Base-by-base conservation (phyloP, 306 rosid species). In the Cicer cuneatum region DNA sequence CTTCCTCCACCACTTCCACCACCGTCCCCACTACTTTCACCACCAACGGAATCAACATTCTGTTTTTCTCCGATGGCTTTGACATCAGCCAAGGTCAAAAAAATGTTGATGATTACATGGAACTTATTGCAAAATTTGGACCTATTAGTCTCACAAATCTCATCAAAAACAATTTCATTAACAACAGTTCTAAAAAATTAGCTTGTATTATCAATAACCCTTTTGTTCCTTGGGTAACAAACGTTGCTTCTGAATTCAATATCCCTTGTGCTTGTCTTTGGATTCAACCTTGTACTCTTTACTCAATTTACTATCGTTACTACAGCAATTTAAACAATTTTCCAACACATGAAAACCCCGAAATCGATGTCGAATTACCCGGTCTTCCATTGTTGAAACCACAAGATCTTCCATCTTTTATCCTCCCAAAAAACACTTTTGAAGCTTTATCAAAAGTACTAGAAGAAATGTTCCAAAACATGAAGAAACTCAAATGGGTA, bases 231-330 rank as follows among this genome's bases (percentile, higher is more conserved):
- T 86, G 90, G 90, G 90, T 79, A 1, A 67, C 87, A 7, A 83
- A 86, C 10, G 71, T 84, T 0, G 87, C 87, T 1, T 75, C 46
- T 1, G 78, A 76, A 60, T 39, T 5, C 53, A 47, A 61, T 5
- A 81, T 86, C 73, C 90, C 90, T 1, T 83, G 86, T 13, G 84
- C 86, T 6, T 83, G 87, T 56, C 86, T 84, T 8, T 86, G 90
- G 90, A 86, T 86, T 16, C 90, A 86, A 52, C 90, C 90, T 6
- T 83, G 84, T 14, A 80, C 86, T 24, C 87, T 86, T 54, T 83
- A 40, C 29, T 72, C 86, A 52, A 81, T 83, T 1, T 86, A 86
- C 73, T 78, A 75, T 67, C 83, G 69, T 39, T 86, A 83, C 85
- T 72, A 54, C 68, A 81, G 75, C 33, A 73, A 86, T 0, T 38